Percentiles rank a stretch among this genome's conserved stretches.
phyloP scores from a whole-genome alignment of 805 yeast species.

The Wickerhamomyces chaumierensis region DNA sequence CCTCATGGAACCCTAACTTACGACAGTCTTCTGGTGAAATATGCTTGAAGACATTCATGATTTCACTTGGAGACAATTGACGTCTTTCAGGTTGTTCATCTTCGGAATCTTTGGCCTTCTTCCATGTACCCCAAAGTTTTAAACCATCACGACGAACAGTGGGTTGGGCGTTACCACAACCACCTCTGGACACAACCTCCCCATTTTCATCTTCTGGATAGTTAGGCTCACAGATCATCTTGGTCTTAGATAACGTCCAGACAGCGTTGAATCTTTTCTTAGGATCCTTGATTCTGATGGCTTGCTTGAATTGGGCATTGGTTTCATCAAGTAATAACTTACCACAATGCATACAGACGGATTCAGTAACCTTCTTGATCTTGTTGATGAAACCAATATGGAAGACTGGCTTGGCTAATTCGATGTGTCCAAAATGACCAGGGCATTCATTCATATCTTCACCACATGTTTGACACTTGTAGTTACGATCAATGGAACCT shows the following conservation, averaged over 20 bases:
- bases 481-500: constrained; percentile 94
- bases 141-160: constrained; percentile 92
- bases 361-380: constrained; percentile 90
- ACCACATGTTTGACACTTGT: constrained; percentile 98
- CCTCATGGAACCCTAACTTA: constrained; percentile 83
- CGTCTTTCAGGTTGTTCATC: constrained; percentile 90
- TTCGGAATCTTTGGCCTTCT: constrained; percentile 61
- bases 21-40: constrained; percentile 75
- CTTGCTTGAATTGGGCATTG: constrained; percentile 64
- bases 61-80: constrained; percentile 78
- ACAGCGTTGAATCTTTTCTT: constrained; percentile 95
- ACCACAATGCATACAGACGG: constrained; percentile 99
- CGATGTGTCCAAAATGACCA: constrained; percentile 98
- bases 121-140: constrained; percentile 98
- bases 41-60: constrained; percentile 83
- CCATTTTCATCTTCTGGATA: constrained; percentile 47
- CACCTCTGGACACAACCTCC: constrained; percentile 64
- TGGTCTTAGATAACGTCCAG: constrained; percentile 85
- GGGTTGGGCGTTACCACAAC: constrained; percentile 97
- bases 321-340: constrained; percentile 79
- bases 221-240: constrained; percentile 93
- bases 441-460: constrained; percentile 99
- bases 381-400: constrained; percentile 92
- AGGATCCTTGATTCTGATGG: constrained; percentile 82
- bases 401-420: constrained; percentile 95